Evolutionary conservation across 148 eudicot species (phyloP).

Genomic region (Linanthus parryae): DNA sequence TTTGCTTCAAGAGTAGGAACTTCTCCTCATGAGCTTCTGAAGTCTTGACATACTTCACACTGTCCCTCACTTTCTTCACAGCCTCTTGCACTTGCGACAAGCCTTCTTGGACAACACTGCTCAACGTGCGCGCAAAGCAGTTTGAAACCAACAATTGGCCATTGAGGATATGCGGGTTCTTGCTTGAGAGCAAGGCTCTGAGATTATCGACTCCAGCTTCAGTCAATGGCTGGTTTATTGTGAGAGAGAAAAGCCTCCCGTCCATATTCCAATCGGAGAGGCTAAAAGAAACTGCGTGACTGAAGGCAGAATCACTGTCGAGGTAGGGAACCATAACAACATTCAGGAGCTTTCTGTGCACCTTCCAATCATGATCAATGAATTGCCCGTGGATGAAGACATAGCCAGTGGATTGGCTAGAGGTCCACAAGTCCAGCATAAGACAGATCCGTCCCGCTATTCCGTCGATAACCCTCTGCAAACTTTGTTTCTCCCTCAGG

Average conservation of each 20-base stretch:
- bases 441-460: slow-evolving; percentile 8
- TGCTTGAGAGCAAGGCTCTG: slow-evolving; percentile 1
- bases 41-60: slow-evolving; percentile 9
- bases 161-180: slow-evolving; percentile 5
- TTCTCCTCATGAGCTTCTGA: slow-evolving; percentile 6
- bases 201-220: slow-evolving; percentile 4
- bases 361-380: slow-evolving; percentile 10
- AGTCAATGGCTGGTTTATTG: slow-evolving; percentile 1
- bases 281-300: slow-evolving; percentile 5
- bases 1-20: slow-evolving; percentile 4
- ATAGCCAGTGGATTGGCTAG: slow-evolving; percentile 6
- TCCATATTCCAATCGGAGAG: slow-evolving; percentile 13
- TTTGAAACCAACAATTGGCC: slow-evolving; percentile 8
- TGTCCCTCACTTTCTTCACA: slow-evolving; percentile 11
- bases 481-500: slow-evolving; percentile 6
- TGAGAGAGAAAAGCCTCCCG: slow-evolving; percentile 4
- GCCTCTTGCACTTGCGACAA: not conserved
- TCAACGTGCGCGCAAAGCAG: slow-evolving; percentile 10
- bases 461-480: slow-evolving; percentile 10
- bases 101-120: slow-evolving; percentile 11
- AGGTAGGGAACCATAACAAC: slow-evolving; percentile 11
- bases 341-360: slow-evolving; percentile 6
- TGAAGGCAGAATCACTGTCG: slow-evolving; percentile 9
- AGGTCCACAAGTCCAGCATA: slow-evolving; percentile 11
- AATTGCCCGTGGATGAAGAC: slow-evolving; percentile 9